A percentile compares a stretch with the other conserved stretches of the same genome.
phyloP scores from a whole-genome alignment of 148 eudicot genomes.

The Camellia lanceoleosa region DNA sequence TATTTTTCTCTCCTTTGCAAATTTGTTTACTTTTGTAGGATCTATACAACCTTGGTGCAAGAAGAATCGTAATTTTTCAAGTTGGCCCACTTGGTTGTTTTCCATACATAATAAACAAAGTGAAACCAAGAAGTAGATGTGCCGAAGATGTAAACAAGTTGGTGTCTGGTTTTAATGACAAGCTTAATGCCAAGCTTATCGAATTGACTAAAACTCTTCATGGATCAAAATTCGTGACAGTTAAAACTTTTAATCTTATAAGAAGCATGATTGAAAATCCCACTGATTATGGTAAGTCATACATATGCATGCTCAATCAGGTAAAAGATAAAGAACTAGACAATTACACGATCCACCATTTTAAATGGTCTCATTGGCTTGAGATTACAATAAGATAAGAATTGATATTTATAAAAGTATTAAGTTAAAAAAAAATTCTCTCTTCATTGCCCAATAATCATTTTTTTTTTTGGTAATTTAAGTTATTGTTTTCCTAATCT shows the following conservation, averaged over 20 bases:
- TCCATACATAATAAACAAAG: neutral
- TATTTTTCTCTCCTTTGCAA: too few relatives aligned
- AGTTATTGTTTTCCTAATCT: too few relatives aligned
- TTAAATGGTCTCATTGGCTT: too few relatives aligned
- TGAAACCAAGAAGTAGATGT: constrained; percentile 12
- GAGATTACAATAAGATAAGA: too few relatives aligned
- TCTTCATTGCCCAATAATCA: too few relatives aligned
- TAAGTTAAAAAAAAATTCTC: too few relatives aligned
- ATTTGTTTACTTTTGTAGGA: neutral
- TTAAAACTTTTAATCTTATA: neutral
- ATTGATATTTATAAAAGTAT: too few relatives aligned
- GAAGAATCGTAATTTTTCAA: constrained; percentile 7
- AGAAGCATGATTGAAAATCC: constrained; percentile 5
- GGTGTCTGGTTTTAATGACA: constrained; percentile 1
- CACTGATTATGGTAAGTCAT: neutral
- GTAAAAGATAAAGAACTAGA: too few relatives aligned
- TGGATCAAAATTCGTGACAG: neutral
- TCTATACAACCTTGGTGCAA: constrained; percentile 5
- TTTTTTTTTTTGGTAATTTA: too few relatives aligned
- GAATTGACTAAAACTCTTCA: neutral
- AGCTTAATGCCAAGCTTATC: constrained; percentile 7
- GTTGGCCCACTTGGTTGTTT: constrained; percentile 17
- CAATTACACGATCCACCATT: too few relatives aligned
- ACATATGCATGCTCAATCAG: too few relatives aligned
- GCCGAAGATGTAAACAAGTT: neutral